Evolutionary conservation across 2,329 filamentous ascomycete genomes (phyloP).

Genomic region (Cladophialophora bantiana): DNA sequence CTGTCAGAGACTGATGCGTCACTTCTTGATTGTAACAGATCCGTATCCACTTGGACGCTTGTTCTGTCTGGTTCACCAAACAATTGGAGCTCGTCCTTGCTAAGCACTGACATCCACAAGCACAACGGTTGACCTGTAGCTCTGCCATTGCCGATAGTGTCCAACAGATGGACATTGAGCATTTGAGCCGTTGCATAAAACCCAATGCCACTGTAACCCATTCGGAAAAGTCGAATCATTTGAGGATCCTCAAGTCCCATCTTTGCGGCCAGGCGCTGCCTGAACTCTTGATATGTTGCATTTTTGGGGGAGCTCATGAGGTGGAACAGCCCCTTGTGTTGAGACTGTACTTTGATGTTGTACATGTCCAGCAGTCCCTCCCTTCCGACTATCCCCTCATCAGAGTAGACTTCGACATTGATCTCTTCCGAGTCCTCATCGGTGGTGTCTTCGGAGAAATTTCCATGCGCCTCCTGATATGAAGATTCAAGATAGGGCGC

Average conservation of each 20-base stretch:
- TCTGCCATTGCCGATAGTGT: conserved; percentile 13
- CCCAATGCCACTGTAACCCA: conserved; percentile 33
- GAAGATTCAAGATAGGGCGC: conserved; percentile 49
- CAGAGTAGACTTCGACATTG: conserved; percentile 51
- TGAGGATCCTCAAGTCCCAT: conserved; percentile 30
- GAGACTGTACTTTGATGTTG: conserved; percentile 46
- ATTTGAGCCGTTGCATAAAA: conserved; percentile 30
- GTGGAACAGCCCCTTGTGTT: conserved; percentile 28
- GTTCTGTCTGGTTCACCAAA: conserved; percentile 31
- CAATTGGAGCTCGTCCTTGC: conserved; percentile 33
- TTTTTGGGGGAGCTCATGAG: conserved; percentile 13
- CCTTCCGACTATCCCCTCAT: conserved; percentile 46
- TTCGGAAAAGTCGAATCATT: conserved; percentile 33
- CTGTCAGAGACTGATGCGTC: background rate
- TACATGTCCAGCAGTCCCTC: conserved; percentile 51
- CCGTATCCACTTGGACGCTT: background rate
- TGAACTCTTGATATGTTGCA: conserved; percentile 33
- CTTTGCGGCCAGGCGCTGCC: conserved; percentile 26
- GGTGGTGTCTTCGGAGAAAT: conserved; percentile 26
- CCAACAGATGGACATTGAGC: conserved; percentile 22
- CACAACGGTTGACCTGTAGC: conserved; percentile 26
- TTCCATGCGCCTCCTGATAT: conserved; percentile 32
- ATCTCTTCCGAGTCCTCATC: conserved; percentile 41
- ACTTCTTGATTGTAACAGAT: conserved; percentile 6
- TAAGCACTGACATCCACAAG: conserved; percentile 39